Conservation (phyloP, 2,329 filamentous ascomycete species). For the Ophiostoma fasciatum region DNA sequence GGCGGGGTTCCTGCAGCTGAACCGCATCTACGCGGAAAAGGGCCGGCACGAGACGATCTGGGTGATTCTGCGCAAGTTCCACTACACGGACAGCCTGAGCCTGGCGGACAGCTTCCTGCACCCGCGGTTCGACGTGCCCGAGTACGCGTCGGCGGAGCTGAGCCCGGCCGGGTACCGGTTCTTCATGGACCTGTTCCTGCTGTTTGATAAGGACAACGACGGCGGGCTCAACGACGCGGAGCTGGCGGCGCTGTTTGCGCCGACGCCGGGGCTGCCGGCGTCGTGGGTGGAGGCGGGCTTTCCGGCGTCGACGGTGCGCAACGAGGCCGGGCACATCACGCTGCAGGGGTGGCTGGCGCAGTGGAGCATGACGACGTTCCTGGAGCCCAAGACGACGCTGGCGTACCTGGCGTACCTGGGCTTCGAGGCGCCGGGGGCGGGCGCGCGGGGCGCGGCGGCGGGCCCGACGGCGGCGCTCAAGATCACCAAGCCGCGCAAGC, state of each 20-base stretch:
- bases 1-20: constrained; percentile 73
- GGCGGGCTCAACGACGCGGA: constrained; percentile 81
- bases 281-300: constrained; percentile 86
- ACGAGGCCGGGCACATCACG: constrained; percentile 89
- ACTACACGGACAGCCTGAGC: constrained; percentile 90
- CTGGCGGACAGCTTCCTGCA: constrained; percentile 83
- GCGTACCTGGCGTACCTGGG: constrained; percentile 94
- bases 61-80: constrained; percentile 89
- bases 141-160: constrained; percentile 82
- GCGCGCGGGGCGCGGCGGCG: constrained; percentile 2
- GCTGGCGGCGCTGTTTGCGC: constrained; percentile 74
- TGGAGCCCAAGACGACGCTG: constrained; percentile 85
- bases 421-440: constrained; percentile 56
- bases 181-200: constrained; percentile 88
- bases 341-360: constrained; percentile 96
- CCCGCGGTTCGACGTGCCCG: constrained; percentile 86
- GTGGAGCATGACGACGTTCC: constrained; percentile 99
- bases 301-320: constrained; percentile 83
- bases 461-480: constrained; percentile 61
- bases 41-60: constrained; percentile 96
- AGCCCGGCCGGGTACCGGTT: constrained; percentile 87
- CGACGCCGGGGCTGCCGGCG: constrained; percentile 73
- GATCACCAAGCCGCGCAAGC: constrained; percentile 80
- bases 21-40: constrained; percentile 94
- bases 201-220: constrained; percentile 96